phyloP scores from a whole-genome alignment of 176 grass and related monocot species.

The Eleusine indica region DNA sequence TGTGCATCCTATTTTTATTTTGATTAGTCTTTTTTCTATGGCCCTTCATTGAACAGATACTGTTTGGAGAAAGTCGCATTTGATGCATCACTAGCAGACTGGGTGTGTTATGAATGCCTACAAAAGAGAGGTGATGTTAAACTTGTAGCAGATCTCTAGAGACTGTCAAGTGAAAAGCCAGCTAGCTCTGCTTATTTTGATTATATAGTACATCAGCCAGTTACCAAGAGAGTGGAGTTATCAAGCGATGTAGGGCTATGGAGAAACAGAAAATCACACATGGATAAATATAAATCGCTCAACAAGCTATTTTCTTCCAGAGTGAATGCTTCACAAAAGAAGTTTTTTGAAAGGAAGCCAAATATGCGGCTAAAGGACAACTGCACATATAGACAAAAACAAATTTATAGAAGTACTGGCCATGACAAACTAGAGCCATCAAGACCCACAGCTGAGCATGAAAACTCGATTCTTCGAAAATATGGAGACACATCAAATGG shows the following conservation, averaged over 20 bases:
- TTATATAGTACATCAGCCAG: conserved; percentile 22
- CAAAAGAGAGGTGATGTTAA: conserved; percentile 6
- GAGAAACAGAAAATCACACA: conserved; percentile 10
- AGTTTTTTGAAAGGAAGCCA: background rate
- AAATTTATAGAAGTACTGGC: conserved; percentile 12
- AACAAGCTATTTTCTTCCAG: background rate
- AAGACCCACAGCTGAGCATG: too few species aligned
- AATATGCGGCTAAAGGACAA: background rate
- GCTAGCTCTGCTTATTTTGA: background rate
- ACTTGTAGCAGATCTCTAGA: conserved; percentile 17
- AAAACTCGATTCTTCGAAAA: too few species aligned
- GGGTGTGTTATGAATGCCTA: conserved; percentile 44
- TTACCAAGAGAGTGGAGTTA: conserved; percentile 22
- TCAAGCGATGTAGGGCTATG: background rate
- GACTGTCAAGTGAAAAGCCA: background rate
- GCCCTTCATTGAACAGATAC: conserved; percentile 42
- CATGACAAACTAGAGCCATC: background rate
- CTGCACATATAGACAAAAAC: background rate
- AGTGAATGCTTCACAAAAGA: background rate
- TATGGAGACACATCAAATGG: too few species aligned
- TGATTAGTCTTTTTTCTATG: conserved; percentile 6
- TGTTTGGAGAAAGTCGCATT: conserved; percentile 41
- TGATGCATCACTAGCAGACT: conserved; percentile 27
- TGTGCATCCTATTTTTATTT: background rate
- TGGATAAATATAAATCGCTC: background rate